A percentile compares a stretch with the other conserved stretches of the same genome.
Conservation (phyloP, 2,329 filamentous ascomycete species). For the Colletotrichum endophyticum region DNA sequence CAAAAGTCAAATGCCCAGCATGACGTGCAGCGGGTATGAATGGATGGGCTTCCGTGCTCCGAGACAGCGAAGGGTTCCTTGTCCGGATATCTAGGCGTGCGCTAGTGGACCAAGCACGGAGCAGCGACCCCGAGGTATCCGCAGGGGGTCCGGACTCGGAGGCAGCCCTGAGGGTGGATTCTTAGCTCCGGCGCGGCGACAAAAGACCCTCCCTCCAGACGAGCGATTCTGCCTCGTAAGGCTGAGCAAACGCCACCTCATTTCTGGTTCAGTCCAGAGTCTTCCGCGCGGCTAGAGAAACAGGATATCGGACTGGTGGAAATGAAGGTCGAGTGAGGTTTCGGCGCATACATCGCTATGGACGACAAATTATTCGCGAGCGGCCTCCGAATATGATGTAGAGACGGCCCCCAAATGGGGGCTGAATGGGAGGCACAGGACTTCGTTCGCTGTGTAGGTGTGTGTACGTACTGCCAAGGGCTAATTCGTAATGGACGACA, state of each 20-base stretch:
- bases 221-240: constrained; percentile 9
- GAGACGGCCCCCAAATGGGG: constrained; percentile 4
- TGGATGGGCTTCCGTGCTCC: background rate
- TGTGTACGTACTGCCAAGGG: background rate
- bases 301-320: background rate
- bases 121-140: background rate
- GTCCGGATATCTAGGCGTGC: background rate
- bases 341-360: background rate
- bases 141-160: background rate
- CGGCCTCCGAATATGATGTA: background rate
- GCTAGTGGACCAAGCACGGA: background rate
- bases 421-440: background rate
- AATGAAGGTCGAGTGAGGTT: background rate
- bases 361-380: background rate
- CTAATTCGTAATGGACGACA: background rate
- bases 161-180: background rate
- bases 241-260: background rate
- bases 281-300: background rate
- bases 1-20: background rate
- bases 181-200: background rate
- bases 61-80: background rate
- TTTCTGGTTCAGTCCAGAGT: background rate
- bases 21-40: background rate
- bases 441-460: background rate
- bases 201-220: background rate